Conservation (phyloP, 2,329 filamentous ascomycete genomes). For the Curvularia lunata region DNA sequence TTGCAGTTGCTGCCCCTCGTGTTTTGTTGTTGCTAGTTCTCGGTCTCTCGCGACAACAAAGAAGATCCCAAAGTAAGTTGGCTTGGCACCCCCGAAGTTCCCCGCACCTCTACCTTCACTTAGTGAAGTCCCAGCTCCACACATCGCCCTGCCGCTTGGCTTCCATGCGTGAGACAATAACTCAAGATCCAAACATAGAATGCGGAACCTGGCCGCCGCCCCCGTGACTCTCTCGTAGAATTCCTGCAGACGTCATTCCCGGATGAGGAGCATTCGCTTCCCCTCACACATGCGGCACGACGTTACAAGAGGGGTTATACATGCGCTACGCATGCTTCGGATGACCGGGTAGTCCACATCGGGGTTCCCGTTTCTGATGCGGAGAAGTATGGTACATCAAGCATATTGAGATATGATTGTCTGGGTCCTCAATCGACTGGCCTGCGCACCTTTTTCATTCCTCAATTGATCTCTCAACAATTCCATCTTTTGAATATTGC, state of each 20-base stretch:
- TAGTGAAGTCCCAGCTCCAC: neutral
- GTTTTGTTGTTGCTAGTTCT: slow-evolving; percentile 18
- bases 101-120: slow-evolving; percentile 13
- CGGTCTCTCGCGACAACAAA: slow-evolving; percentile 15
- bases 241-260: slow-evolving; percentile 17
- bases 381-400: slow-evolving; percentile 14
- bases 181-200: neutral
- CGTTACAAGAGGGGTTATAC: slow-evolving; percentile 36
- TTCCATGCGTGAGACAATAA: neutral
- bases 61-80: slow-evolving; percentile 20
- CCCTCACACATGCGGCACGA: slow-evolving; percentile 10
- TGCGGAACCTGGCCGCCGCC: slow-evolving; percentile 6
- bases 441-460: neutral
- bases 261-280: slow-evolving; percentile 15
- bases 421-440: neutral
- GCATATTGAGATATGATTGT: slow-evolving; percentile 7
- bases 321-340: slow-evolving; percentile 34
- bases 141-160: neutral
- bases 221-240: neutral
- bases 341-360: slow-evolving; percentile 25
- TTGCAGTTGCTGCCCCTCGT: neutral
- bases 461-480: neutral
- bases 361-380: slow-evolving; percentile 10
- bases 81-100: slow-evolving; percentile 28
- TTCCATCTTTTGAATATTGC: neutral